Evolutionary conservation across 108 stramenopile species (phyloP), one percentile per base, ranked within the genome.

Genomic region (Nitzschia sp.): DNA sequence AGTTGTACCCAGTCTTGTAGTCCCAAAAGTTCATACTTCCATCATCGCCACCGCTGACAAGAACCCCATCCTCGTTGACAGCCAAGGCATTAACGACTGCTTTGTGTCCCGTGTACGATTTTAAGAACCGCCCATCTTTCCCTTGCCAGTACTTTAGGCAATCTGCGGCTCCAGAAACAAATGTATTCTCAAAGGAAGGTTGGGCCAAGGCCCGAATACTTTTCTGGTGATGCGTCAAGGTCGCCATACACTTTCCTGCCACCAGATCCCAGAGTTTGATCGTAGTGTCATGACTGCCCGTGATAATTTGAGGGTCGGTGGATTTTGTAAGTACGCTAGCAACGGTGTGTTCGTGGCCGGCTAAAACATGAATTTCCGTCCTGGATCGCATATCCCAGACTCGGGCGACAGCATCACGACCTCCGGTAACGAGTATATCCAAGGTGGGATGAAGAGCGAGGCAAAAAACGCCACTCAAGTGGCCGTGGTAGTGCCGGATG

Each of bases 341-440:
- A 1, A 99, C 96, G 1, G 98, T 96, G 66, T 96, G 80, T 50
- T 92, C 88, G 75, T 99, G 99, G 25, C 99, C 99, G 3, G 79
- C 76, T 70, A 99, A 85, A 35, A 84, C 80, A 71, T 98, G 97
- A 4, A 99, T 72, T 65, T 92, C 85, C 62, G 93, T 81, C 77
- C 97, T 97, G 48, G 97, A 96, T 30, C 99, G 85, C 77, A 99
- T 98, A 78, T 99, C 99, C 99, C 99, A 99, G 2, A 99, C 98
- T 15, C 99, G 77, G 4, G 96, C 96, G 38, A 97, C 96, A 28
- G 95, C 92, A 80, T 99, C 99, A 34, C 96, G 82, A 32, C 98
- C 98, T 9, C 97, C 99, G n/a, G 99, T 98, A n/a, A 99, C 94
- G 32, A 99, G 70, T 2, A 99, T 44, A 66, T 99, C 99, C 30